phyloP scores from a whole-genome alignment of 208 protist species.

The Leishmania amazonensis region DNA sequence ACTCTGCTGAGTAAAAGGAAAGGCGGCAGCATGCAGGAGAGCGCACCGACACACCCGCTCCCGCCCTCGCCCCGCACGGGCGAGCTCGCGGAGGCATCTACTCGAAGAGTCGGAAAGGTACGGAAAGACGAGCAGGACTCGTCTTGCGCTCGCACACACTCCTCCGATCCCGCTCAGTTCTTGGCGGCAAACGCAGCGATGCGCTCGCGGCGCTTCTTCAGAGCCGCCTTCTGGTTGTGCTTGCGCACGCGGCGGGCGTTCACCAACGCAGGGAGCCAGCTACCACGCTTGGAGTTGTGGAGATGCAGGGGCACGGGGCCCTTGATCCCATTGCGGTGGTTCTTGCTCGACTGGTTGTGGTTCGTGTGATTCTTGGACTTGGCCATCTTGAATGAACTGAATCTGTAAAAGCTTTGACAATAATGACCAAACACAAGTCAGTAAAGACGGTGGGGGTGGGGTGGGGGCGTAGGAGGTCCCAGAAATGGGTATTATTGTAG shows the following conservation, averaged over 20 bases:
- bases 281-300: slow-evolving; percentile 82
- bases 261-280: slow-evolving; percentile 78
- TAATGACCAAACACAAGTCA: neutral
- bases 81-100: neutral
- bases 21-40: neutral
- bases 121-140: neutral
- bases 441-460: neutral
- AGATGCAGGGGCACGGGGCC: slow-evolving; percentile 61
- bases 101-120: neutral
- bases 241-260: slow-evolving; percentile 88
- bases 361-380: slow-evolving; percentile 96
- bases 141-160: neutral
- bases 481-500: neutral
- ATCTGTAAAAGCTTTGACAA: neutral
- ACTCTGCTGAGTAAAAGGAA: neutral
- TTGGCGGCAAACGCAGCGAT: slow-evolving; percentile 58
- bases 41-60: neutral
- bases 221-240: slow-evolving; percentile 85
- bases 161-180: slow-evolving; percentile 21
- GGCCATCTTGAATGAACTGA: slow-evolving; percentile 61
- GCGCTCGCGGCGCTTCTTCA: slow-evolving; percentile 77
- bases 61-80: neutral
- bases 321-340: slow-evolving; percentile 92
- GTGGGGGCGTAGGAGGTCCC: neutral
- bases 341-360: slow-evolving; percentile 94